These are phyloP conservation scores for Raffaelea arxii DNA, from an alignment of 2,329 filamentous ascomycete species.

Conservation along the genomic window DNA sequence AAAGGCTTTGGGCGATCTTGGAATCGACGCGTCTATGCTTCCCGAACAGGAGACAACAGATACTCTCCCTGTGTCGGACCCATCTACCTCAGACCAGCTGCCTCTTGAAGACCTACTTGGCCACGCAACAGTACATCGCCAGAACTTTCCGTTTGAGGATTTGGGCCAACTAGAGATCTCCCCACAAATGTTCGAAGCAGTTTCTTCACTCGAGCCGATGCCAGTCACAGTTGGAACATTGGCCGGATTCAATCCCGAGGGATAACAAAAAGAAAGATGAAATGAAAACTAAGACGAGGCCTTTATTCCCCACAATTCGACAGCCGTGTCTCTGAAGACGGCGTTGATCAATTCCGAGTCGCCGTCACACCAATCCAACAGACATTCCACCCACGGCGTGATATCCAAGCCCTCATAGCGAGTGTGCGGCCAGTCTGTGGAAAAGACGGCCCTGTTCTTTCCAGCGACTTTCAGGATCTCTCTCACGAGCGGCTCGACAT, in stretches of 20 bases:
- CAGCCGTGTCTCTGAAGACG: background rate
- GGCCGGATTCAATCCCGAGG: background rate
- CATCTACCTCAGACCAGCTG: too few relatives aligned
- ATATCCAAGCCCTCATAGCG: constrained; percentile 49
- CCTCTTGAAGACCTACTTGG: too few relatives aligned
- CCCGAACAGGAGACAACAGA: background rate
- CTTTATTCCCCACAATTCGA: background rate
- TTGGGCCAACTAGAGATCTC: constrained; percentile 1
- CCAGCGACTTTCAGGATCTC: constrained; percentile 37
- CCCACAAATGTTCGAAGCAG: constrained; percentile 3
- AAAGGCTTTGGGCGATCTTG: background rate
- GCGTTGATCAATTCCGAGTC: background rate
- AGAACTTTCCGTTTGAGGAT: background rate
- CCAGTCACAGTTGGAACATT: background rate
- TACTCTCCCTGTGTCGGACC: too few relatives aligned
- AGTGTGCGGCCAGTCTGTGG: constrained; percentile 57
- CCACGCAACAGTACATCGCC: background rate
- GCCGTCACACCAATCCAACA: constrained; percentile 41
- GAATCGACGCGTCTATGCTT: background rate
- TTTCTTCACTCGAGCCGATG: constrained; percentile 2
- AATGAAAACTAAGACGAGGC: too few relatives aligned
- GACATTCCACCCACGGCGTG: constrained; percentile 40
- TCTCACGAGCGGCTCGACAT: constrained; percentile 36
- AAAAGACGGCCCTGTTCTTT: constrained; percentile 40
- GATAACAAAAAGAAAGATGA: background rate